Base-by-base conservation (phyloP, 768 basidiomycete species). In the Suillus sp. region DNA sequence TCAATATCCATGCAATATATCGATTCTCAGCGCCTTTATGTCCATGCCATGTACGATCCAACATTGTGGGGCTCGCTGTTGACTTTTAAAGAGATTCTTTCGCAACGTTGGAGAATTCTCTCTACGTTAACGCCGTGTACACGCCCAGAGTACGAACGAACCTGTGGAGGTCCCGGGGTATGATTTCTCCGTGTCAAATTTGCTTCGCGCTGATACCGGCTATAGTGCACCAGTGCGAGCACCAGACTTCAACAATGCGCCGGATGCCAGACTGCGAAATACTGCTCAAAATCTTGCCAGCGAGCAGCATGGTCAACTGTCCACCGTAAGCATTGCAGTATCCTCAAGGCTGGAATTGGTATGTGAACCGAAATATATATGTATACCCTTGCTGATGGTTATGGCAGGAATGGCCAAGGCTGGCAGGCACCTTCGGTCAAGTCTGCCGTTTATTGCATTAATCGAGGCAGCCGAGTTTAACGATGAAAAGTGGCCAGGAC, bases 351-450 rank as follows among this genome's bases (percentile, higher is more conserved):
- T 1, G 30, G 51, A 0, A 32, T 53, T 32, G 51, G 51, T 53
- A 20, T 13, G 51, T 32, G 20, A 53, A 32, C 5, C 11, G 30
- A 53, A n/a, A 20, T 32, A 53, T 27, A 11, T 32, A 32, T 51
- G 20, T 51, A 6, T 53, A 13, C 27, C 20, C 30, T 32, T 32
- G 30, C 18, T 53, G 20, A 53, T 20, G 18, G 30, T 53, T 53
- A 32, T 50, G 48, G 18, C 51, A 53, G 51, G 51, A 53, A 53
- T 53, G 51, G 51, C 51, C 10, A 53, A 53, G 30, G 51, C 51
- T 20, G 30, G 20, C 18, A 53, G 20, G 51, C 51, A 53, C 30
- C 51, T 53, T 32, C 51, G 51, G 20, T n/a, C 51, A 34, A 53
- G 51, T 34, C 32, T 53, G 20, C 32, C 30, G 3, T 53, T 53